A percentile compares a stretch with the other conserved stretches of the same genome.
Evolutionary conservation across 139 green algal genomes (phyloP).

Genomic region (Picochlorum costavermella): DNA sequence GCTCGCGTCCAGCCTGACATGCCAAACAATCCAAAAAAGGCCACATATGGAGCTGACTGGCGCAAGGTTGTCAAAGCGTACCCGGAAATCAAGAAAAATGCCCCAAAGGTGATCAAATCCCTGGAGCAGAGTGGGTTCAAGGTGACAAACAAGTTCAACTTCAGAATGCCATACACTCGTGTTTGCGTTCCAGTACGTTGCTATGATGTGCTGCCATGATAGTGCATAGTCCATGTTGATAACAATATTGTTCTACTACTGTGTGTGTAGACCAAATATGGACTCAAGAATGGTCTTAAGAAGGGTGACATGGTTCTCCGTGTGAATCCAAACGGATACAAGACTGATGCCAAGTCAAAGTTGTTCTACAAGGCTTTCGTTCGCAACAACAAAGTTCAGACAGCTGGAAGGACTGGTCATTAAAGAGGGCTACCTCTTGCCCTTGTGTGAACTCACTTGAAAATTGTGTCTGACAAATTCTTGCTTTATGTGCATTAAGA

Average conservation of each 20-base stretch:
- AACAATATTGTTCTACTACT: no score
- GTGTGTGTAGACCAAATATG: background rate
- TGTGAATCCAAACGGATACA: conserved; percentile 4
- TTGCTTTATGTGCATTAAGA: no score
- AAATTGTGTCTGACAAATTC: no score
- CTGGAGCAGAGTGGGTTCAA: background rate
- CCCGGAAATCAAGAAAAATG: background rate
- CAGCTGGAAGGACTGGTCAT: background rate
- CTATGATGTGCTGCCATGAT: background rate
- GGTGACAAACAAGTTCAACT: background rate
- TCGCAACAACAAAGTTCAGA: background rate
- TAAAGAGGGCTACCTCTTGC: background rate
- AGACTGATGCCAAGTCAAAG: background rate
- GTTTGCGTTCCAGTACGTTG: conserved; percentile 2
- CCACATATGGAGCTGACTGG: background rate
- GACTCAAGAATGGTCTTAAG: conserved; percentile 1
- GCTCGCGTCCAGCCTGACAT: background rate
- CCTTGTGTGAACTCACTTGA: no score
- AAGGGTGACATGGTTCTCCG: background rate
- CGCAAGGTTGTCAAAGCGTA: background rate
- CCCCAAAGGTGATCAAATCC: background rate
- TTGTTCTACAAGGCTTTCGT: conserved; percentile 1
- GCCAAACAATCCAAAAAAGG: background rate
- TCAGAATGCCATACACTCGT: background rate
- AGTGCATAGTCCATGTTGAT: no score